Evolutionary conservation across 805 yeast species (phyloP).

Genomic region (Yamadazyma paraphyllophila): DNA sequence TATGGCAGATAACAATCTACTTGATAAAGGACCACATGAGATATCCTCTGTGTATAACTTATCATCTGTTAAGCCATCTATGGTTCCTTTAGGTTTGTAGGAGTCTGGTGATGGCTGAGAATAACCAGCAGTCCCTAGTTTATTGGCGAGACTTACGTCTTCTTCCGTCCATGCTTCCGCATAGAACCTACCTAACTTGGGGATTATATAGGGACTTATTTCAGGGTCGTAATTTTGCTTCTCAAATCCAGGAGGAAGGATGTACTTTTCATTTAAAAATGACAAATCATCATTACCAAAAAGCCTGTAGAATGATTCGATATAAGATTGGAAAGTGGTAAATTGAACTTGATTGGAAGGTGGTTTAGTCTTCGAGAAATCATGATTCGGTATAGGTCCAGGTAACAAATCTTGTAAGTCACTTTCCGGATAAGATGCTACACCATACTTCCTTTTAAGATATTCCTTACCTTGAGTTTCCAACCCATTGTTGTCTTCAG

Average conservation of each 20-base stretch:
- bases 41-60: conserved; percentile 67
- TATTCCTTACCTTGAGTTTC: conserved; percentile 73
- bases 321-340: conserved; percentile 77
- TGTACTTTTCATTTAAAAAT: conserved; percentile 60
- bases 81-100: conserved; percentile 56
- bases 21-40: conserved; percentile 88
- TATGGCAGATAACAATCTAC: conserved; percentile 79
- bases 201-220: conserved; percentile 71
- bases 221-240: conserved; percentile 58
- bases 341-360: conserved; percentile 86
- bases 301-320: conserved; percentile 81
- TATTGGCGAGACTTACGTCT: conserved; percentile 49
- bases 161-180: conserved; percentile 86
- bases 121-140: conserved; percentile 48
- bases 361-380: conserved; percentile 73
- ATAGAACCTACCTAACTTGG: conserved; percentile 81
- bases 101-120: conserved; percentile 44
- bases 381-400: conserved; percentile 83
- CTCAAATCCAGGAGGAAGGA: conserved; percentile 51
- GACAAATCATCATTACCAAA: conserved; percentile 79
- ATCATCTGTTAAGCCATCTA: conserved; percentile 58
- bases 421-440: conserved; percentile 81
- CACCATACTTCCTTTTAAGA: conserved; percentile 75
- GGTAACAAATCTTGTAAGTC: conserved; percentile 78
- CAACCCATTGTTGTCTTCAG: conserved; percentile 56